phyloP scores from a whole-genome alignment of 805 yeast genomes.

The Nakazawaea ishiwadae region DNA sequence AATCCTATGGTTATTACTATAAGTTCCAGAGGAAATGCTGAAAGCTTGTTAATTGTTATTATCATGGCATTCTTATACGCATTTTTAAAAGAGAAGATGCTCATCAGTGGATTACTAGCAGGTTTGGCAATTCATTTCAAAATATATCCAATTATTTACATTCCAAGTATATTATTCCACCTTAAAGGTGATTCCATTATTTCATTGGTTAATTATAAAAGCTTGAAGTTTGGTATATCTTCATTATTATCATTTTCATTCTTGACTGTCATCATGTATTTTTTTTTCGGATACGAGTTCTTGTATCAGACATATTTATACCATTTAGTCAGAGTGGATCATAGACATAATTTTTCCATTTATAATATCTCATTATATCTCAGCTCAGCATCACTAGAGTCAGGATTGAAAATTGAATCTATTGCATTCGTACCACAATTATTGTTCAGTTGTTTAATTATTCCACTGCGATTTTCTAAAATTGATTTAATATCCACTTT shows the following conservation, averaged over 20 bases:
- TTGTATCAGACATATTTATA: conserved; percentile 75
- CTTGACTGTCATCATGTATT: conserved; percentile 59
- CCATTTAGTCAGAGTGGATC: conserved; percentile 81
- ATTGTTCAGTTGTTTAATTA: conserved; percentile 45
- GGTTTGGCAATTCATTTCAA: conserved; percentile 87
- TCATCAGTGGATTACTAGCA: conserved; percentile 43
- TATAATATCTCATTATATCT: conserved; percentile 74
- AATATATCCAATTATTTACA: conserved; percentile 84
- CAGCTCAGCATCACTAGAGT: conserved; percentile 35
- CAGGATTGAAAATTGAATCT: conserved; percentile 23
- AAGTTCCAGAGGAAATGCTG: conserved; percentile 90
- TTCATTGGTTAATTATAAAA: conserved; percentile 35
- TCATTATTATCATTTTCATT: conserved; percentile 38
- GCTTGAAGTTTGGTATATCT: conserved; percentile 37
- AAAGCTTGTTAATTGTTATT: conserved; percentile 78
- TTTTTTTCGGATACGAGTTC: conserved; percentile 68
- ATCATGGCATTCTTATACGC: conserved; percentile 55
- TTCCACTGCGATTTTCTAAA: conserved; percentile 50
- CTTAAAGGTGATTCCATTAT: conserved; percentile 22
- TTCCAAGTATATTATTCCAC: conserved; percentile 62
- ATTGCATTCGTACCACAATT: conserved; percentile 86
- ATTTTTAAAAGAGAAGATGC: conserved; percentile 26
- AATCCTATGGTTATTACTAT: conserved; percentile 96
- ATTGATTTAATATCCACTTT: conserved; percentile 43
- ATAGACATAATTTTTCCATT: conserved; percentile 89